A percentile compares a stretch with the other conserved stretches of the same genome.
Evolutionary conservation across 768 basidiomycete species (phyloP).

Genomic region (Erythrobasidium yunnanense): DNA sequence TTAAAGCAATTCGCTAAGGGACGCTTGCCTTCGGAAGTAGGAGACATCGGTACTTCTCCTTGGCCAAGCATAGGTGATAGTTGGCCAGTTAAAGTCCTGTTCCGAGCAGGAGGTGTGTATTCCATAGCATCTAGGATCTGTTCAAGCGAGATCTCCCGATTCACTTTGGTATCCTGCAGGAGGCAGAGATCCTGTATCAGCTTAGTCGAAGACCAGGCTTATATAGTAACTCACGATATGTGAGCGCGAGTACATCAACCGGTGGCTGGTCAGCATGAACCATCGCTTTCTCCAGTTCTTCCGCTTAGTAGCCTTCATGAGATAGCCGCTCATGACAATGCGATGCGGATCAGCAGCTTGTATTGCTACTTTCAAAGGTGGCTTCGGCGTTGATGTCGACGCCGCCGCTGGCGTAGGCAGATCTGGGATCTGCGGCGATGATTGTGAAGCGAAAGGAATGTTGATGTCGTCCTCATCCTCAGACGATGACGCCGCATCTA

Average conservation of each 20-base stretch:
- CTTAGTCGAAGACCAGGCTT: not conserved
- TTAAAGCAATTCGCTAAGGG: slow-evolving; percentile 59
- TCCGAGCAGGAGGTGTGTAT: not conserved
- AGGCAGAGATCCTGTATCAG: not conserved
- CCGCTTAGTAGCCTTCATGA: slow-evolving; percentile 83
- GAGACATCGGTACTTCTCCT: not conserved
- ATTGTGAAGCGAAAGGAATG: not conserved
- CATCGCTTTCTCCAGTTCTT: slow-evolving; percentile 93
- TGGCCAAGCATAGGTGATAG: not conserved
- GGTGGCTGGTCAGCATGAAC: slow-evolving; percentile 86
- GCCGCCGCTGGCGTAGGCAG: not conserved
- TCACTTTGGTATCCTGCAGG: slow-evolving; percentile 74
- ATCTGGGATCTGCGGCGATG: not conserved
- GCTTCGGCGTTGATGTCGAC: not conserved
- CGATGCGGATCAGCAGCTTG: slow-evolving; percentile 48
- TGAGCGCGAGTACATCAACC: slow-evolving; percentile 73
- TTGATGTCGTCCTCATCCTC: not conserved
- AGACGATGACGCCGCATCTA: not conserved
- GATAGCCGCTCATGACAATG: slow-evolving; percentile 72
- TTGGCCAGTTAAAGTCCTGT: not conserved
- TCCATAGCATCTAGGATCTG: slow-evolving; percentile 88
- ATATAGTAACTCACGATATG: slow-evolving; percentile 72
- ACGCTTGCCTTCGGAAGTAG: not conserved
- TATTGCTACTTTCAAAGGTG: not conserved
- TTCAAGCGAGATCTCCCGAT: slow-evolving; percentile 70